A percentile compares a stretch with the other conserved stretches of the same genome.
phyloP scores from a whole-genome alignment of 768 basidiomycete species.

The Suillus brevipes region DNA sequence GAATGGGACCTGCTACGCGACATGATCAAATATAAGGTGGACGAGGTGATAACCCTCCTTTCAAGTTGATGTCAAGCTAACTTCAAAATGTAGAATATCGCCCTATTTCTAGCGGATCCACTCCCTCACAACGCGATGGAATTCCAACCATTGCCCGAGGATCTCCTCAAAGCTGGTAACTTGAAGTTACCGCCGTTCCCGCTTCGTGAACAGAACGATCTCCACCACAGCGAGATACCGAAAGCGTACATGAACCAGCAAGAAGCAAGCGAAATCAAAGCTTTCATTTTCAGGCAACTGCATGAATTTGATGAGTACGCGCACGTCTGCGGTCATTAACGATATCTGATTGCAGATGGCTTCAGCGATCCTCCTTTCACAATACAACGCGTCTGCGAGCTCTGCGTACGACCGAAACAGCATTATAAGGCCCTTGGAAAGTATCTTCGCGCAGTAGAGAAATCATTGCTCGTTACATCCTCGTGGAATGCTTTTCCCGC shows the following conservation, averaged over 20 bases:
- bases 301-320: conserved; percentile 76
- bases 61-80: neutral
- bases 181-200: conserved; percentile 75
- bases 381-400: conserved; percentile 85
- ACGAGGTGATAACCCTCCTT: conserved; percentile 46
- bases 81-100: conserved; percentile 44
- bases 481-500: conserved; percentile 71
- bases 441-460: conserved; percentile 85
- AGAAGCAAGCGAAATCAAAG: conserved; percentile 59
- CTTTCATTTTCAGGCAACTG: conserved; percentile 58
- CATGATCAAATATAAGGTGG: conserved; percentile 70
- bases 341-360: conserved; percentile 10
- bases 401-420: conserved; percentile 64
- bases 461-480: conserved; percentile 81
- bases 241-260: conserved; percentile 59
- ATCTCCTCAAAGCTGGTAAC: conserved; percentile 55
- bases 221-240: conserved; percentile 53
- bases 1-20: conserved; percentile 73
- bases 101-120: conserved; percentile 45
- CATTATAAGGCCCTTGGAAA: conserved; percentile 82
- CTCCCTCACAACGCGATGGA: conserved; percentile 28
- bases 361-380: conserved; percentile 75
- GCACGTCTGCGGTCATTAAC: neutral
- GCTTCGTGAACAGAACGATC: conserved; percentile 50
- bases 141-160: conserved; percentile 37